Evolutionary conservation across 108 stramenopile species (phyloP), one percentile per base, ranked within the genome.

Genomic region (Conticribra weissflogii): DNA sequence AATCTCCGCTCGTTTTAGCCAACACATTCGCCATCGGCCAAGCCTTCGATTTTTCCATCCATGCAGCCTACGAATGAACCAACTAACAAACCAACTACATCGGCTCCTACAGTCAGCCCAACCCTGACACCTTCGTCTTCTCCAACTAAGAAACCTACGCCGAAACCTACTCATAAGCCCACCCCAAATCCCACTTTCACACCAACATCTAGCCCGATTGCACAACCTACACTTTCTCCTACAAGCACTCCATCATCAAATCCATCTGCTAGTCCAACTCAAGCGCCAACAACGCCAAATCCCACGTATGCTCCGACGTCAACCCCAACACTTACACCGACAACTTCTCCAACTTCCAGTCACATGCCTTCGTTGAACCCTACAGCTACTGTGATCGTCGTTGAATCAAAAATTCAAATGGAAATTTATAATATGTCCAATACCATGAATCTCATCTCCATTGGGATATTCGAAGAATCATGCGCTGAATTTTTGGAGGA

Each of bases 401-500:
- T 74, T 15, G 34, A 48, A 16, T 19, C 73, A 22, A n/a, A 63
- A 14, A 47, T 59, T 0, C 64, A 65, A 41, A 23, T 66, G 15
- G 33, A 66, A 24, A 51, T 74, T 34, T 25, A 50, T 8, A 50
- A 27, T 24, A 60, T 74, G 64, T 19, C 63, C 21, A 36, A 59
- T 19, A 9, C 34, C 3, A 59, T 74, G 73, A 65, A 66, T 44
- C 28, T 53, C 2, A 52, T 66, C 22, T 27, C 48, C 0, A 52
- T 27, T 27, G 32, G 47, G 18, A 50, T 66, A n/a, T 74, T 66
- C 49, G 28, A 74, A 23, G 21, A 56, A 47, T 44, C 58, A 33
- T 74, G 73, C 25, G 25, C 3, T 46, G 22, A 65, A 15, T 74
- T 66, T 58, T 66, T 74, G 48, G 45, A 4, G 17, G 46, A 21